Evolutionary conservation across 306 rosid genomes (phyloP), one percentile per base, ranked within the genome.

Genomic region (Albizia julibrissin): DNA sequence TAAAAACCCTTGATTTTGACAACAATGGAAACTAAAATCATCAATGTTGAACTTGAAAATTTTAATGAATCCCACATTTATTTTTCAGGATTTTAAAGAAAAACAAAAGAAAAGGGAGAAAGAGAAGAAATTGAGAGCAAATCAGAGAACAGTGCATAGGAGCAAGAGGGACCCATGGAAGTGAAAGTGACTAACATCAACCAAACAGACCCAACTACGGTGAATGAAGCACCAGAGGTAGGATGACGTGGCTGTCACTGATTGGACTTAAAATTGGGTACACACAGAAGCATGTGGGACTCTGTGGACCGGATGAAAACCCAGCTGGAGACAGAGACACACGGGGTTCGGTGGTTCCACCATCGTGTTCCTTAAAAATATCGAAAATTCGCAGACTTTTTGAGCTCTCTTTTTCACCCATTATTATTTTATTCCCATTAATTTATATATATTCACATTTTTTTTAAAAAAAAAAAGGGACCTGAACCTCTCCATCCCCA

Each of bases 321-420:
- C 47, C 64, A 43, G 54, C 59, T 70, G 26, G 27, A 81, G 72
- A 49, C 49, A 50, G 61, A 66, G 61, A 66, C 61, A 66, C 61
- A 75, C 8, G 6, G 39, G 10, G 67, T 26, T 26, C 70, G 58
- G 65, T 49, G 3, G 15, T 58, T 47, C 69, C 71, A 56, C 34
- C 77, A 46, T 31, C 43, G 3, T 26, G 15, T 66, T 73, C 85
- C 85, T 85, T 77, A 85, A 75, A 1, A 72, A 50, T 5, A 54
- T 72, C 80, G 59, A 81, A 81, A 85, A 42, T 44, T 65, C 29
- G 31, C 73, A 52, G 16, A 47, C 75, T 46, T 84, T 84, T 31
- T 73, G 10, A 52, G 58, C 64, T 33, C 65, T 54, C n/a, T 9
- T 18, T 21, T 31, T 69, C 43, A 29, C 14, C 72, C n/a, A 12